These are phyloP conservation scores for Chalaropsis thielavioides DNA, from an alignment of 2,329 filamentous ascomycete species.

Conservation along the genomic window DNA sequence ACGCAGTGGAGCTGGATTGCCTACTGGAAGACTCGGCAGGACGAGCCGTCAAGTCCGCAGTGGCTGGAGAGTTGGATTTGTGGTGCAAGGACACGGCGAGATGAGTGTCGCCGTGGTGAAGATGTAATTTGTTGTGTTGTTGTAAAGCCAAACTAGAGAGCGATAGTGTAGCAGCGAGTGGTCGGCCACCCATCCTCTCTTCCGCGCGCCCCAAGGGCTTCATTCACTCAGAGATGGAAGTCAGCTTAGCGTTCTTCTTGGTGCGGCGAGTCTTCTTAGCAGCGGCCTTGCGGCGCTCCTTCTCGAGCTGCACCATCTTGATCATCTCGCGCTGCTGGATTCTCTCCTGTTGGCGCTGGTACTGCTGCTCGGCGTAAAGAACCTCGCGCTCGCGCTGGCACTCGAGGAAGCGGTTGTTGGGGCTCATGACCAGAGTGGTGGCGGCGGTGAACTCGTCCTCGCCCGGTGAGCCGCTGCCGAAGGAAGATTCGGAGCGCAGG, in stretches of 20 bases:
- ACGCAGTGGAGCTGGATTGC: constrained; percentile 1
- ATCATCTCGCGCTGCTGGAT: constrained; percentile 39
- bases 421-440: constrained; percentile 2
- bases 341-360: constrained; percentile 32
- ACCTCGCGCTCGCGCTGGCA: constrained; percentile 13
- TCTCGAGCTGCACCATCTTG: constrained; percentile 37
- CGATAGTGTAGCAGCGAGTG: not conserved
- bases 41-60: not conserved
- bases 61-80: not conserved
- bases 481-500: constrained; percentile 4
- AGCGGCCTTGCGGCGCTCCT: constrained; percentile 37
- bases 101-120: not conserved
- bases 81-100: not conserved
- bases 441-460: constrained; percentile 5
- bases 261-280: constrained; percentile 29
- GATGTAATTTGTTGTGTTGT: too few relatives aligned
- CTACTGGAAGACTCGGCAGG: not conserved
- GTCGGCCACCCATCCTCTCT: not conserved
- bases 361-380: constrained; percentile 23
- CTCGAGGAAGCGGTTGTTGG: constrained; percentile 12
- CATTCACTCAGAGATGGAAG: constrained; percentile 37
- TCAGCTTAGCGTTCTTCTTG: constrained; percentile 40
- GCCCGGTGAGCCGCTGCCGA: constrained; percentile 5
- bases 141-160: not conserved
- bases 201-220: not conserved